phyloP scores from a whole-genome alignment of 257 asterid species.

The Jacaranda mimosifolia region DNA sequence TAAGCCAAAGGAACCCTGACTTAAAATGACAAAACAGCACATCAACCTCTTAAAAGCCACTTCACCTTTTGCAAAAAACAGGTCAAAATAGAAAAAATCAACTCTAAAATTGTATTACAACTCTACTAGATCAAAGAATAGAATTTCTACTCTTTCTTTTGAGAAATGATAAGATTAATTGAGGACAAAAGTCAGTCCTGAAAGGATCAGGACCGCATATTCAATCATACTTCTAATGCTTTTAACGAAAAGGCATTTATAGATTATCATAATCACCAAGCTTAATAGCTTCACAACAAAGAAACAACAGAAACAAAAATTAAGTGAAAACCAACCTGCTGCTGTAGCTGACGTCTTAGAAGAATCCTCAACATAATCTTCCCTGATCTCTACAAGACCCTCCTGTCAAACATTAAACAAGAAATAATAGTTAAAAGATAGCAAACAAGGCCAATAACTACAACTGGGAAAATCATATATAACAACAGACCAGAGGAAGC shows the following conservation, averaged over 20 bases:
- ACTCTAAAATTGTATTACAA: neutral
- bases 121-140: slow-evolving; percentile 2
- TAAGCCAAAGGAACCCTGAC: neutral
- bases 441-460: neutral
- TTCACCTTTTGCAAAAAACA: neutral
- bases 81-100: neutral
- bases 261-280: slow-evolving; percentile 25
- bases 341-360: slow-evolving; percentile 33
- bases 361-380: slow-evolving; percentile 76
- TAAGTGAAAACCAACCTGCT: slow-evolving; percentile 56
- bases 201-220: neutral
- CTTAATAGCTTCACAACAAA: neutral
- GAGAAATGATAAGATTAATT: neutral
- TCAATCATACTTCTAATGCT: neutral
- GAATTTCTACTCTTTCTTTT: slow-evolving; percentile 12
- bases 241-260: neutral
- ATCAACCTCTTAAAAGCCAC: neutral
- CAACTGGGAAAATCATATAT: neutral
- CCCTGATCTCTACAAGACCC: slow-evolving; percentile 90
- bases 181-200: slow-evolving; percentile 5
- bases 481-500: slow-evolving; percentile 22
- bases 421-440: slow-evolving; percentile 17
- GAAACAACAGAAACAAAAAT: slow-evolving; percentile 4
- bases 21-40: neutral
- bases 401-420: slow-evolving; percentile 58